Evolutionary conservation across 371 early-diverging fungal genomes (phyloP), one percentile per base, ranked within the genome.

Genomic region (Rhizopus arrhizus): DNA sequence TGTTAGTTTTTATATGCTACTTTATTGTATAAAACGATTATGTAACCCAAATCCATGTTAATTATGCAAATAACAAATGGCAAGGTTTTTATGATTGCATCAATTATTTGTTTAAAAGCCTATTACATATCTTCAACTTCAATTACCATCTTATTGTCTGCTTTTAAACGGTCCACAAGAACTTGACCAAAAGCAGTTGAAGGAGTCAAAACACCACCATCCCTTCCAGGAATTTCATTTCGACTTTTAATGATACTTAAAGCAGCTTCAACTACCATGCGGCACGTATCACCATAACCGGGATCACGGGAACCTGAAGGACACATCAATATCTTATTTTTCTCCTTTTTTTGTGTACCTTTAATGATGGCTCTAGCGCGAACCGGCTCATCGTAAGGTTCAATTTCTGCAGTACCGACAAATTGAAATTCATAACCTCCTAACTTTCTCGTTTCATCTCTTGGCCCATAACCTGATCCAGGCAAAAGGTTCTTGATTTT

Each of bases 271-370:
- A 73, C 78, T 36, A 89, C 58, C 70, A 87, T 87, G 32, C 78
- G 74, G 56, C 83, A 83, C 0, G 88, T 88, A 68, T 89, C 91
- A 42, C 81, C 77, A 65, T 93, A 92, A 4, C 92, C 92, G 5
- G 92, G 90, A 55, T 93, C 92, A 31, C 79, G 77, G 41, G 69
- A 73, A 0, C 77, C 71, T 72, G 42, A 15, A 2, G 7, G n/a
- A 1, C 9, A 29, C 9, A 8, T 12, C 12, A 4, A 41, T 5
- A 13, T 6, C 11, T 16, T 36, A 40, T 35, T 11, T 15, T 16
- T 7, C 36, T 8, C 16, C 1, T 5, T 38, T 28, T 38, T 9
- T 54, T 16, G 4, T 16, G 40, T 64, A 59, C 89, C 89, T 50
- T 83, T 83, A 28, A 91, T 80, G 10, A 66, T 73, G 12, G 78